Evolutionary conservation across 1,139 yeast genomes (phyloP).

Genomic region (Candida buenavistaensis): DNA sequence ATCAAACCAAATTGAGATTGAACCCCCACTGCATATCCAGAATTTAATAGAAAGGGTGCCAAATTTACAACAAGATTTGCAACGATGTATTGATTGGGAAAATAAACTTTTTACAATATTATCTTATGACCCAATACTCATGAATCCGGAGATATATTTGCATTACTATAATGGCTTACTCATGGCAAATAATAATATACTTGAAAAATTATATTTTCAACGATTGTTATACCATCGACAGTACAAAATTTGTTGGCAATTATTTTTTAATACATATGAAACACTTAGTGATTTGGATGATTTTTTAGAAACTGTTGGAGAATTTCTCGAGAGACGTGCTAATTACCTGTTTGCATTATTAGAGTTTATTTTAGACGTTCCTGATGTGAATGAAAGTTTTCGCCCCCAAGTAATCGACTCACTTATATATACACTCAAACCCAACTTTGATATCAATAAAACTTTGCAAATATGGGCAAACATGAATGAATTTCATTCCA

Average conservation of each 20-base stretch:
- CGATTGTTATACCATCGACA: conserved; percentile 33
- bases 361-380: conserved; percentile 12
- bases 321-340: conserved; percentile 2
- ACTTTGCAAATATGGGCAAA: conserved; percentile 3
- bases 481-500: conserved; percentile 3
- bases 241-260: conserved; percentile 33
- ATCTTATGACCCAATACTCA: conserved; percentile 32
- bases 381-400: conserved; percentile 8
- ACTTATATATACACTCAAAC: conserved; percentile 6
- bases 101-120: conserved; percentile 30
- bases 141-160: conserved; percentile 31
- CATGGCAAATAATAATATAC: conserved; percentile 11
- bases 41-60: conserved; percentile 15
- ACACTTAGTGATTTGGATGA: conserved; percentile 42
- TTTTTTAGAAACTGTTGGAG: conserved; percentile 22
- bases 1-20: too few relatives aligned
- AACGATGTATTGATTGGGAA: conserved; percentile 25
- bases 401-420: conserved; percentile 10
- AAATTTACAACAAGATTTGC: conserved; percentile 16
- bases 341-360: conserved; percentile 10
- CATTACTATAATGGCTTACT: conserved; percentile 19
- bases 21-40: too few relatives aligned
- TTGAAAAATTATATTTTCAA: conserved; percentile 23
- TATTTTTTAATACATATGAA: conserved; percentile 25
- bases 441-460: conserved; percentile 4